Evolutionary conservation across 331 rosid genomes (phyloP), one percentile per base, ranked within the genome.

Genomic region (Malus hybrid): DNA sequence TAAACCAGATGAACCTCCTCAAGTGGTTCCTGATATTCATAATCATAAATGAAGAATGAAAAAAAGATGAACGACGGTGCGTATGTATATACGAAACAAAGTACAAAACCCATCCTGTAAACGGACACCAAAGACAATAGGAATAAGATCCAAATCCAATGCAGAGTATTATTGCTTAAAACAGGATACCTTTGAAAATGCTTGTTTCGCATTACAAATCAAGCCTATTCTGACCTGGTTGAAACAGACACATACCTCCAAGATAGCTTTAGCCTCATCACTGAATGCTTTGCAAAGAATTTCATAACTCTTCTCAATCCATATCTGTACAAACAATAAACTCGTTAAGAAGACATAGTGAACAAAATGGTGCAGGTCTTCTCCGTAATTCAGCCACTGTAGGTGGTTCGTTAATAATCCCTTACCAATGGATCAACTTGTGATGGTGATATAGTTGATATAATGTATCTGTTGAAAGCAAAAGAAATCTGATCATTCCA

Each of bases 391-490:
- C 20, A 75, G 22, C 33, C 27, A 57, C 9, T 32, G 66, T 14
- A 74, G 6, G 36, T 71, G 64, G 34, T 29, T 44, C 13, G 20
- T 10, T 24, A 78, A 71, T 33, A 28, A 68, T n/a, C 42, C 15
- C 46, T 65, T 82, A 91, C 92, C 90, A 54, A 65, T 76, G 91
- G 90, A 78, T 86, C 81, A 78, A 86, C 88, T 75, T 84, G 89
- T 70, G 99, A 92, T 68, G 97, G 97, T 60, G 97, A 94, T 31
- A 70, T 85, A 44, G 86, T 10, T 70, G 98, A 87, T 84, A 91
- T 81, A 71, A 66, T 27, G 80, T 93, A 93, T 68, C 97, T 91
- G 96, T 77, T 75, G 36, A 66, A 80, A 70, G 42, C 44, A 36
- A 46, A 78, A 44, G 31, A 67, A 57, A 61, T 69, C 29, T 16